These are phyloP conservation scores for Cymbidium sinense DNA, from an alignment of 106 monocot species.

Conservation along the genomic window DNA sequence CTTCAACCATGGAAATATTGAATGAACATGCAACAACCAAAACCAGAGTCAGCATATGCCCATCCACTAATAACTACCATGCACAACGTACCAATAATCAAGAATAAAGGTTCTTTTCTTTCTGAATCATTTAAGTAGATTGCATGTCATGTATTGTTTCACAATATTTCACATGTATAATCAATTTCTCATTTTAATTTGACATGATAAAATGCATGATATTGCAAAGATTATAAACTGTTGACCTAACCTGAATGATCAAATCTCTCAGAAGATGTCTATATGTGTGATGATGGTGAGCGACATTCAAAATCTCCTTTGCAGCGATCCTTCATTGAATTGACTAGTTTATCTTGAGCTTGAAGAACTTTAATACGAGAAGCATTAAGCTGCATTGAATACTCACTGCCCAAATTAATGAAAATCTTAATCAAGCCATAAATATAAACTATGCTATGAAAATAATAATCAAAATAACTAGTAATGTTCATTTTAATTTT, in stretches of 20 bases:
- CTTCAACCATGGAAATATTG: background rate
- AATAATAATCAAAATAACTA: constrained; percentile 1
- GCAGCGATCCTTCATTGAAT: constrained; percentile 32
- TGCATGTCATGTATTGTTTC: background rate
- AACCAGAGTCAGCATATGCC: background rate
- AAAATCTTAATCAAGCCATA: background rate
- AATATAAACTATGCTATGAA: background rate
- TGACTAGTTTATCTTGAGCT: constrained; percentile 27
- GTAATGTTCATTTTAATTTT: background rate
- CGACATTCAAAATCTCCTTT: constrained; percentile 22
- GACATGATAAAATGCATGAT: background rate
- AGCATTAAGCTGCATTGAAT: constrained; percentile 35
- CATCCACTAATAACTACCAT: background rate
- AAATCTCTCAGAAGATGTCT: constrained; percentile 18
- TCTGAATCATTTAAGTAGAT: background rate
- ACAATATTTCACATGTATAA: background rate
- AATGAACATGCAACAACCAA: background rate
- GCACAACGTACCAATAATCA: background rate
- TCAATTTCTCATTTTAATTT: background rate
- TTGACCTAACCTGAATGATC: constrained; percentile 22
- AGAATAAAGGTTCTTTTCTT: background rate
- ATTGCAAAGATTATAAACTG: background rate
- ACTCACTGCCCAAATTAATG: constrained; percentile 19
- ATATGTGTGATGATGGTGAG: constrained; percentile 21
- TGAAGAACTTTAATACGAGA: constrained; percentile 32